Base-by-base conservation (phyloP, 1,139 yeast genomes). In the Casaregolazyma suthepensis region DNA sequence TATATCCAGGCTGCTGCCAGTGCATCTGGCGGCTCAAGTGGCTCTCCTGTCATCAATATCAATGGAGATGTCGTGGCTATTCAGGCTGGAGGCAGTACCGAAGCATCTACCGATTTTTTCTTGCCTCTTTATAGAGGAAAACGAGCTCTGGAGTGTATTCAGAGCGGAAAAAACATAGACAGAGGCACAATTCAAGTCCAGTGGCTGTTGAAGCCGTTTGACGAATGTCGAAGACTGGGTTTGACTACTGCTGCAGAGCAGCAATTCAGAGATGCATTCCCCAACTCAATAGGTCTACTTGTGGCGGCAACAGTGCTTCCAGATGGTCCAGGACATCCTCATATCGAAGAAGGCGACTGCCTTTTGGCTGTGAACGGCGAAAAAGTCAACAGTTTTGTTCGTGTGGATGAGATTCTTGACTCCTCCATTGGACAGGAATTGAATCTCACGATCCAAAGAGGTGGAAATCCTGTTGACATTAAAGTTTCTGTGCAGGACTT, bases 1-100 rank as follows among this genome's bases (percentile, higher is more conserved):
- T 91, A 91, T 71, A 89, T 90, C 56, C 97, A 91, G 70, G 98
- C 97, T 1, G 96, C 97, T 15, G 96, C 97, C 0, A 81, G 91
- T 60, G 96, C 97, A 0, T 85, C 96, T 10, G 97, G 97, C 43
- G 97, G 97, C 0, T 89, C 96, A 1, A 85, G 95, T 51, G 98
- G 98, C 3, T 89, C 96, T 1, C 97, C 98, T 0, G 98, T 91
- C 20, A 95, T 91, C 7, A 81, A 89, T 67, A 83, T 86, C 52
- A 86, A 87, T 62, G 97, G 97, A 1, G 74, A 81, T 63, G 96
- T 91, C 0, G 88, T 91, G 29, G 97, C 97, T 0, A 74, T 91
- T 56, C 96, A 91, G 71, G 97, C 97, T 0, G 97, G 97, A 61
- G 97, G 97, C 5, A 82, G 88, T 12, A 81, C 90, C 1, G 94